Percentiles rank a stretch among this genome's conserved stretches.
phyloP scores from a whole-genome alignment of 2,329 filamentous ascomycete species.

The Trichoderma aggressivum region DNA sequence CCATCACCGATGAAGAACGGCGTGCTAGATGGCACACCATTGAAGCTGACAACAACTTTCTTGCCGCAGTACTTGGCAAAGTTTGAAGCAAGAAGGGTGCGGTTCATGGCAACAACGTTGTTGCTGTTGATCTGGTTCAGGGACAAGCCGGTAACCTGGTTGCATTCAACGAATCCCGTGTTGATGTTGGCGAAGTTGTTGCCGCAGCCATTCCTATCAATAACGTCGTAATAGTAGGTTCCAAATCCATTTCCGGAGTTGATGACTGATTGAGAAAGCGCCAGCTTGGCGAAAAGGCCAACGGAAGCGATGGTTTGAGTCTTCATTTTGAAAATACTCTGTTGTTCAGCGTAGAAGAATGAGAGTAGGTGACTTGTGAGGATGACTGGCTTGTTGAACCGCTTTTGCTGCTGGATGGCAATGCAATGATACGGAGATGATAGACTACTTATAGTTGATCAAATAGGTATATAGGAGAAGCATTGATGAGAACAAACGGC shows the following conservation, averaged over 20 bases:
- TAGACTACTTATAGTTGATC: background rate
- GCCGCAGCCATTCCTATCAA: background rate
- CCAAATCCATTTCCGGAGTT: slow-evolving; percentile 15
- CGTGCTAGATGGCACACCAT: slow-evolving; percentile 13
- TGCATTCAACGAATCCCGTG: slow-evolving; percentile 16
- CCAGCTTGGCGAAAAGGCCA: background rate
- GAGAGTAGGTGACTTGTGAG: background rate
- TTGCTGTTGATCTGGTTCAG: slow-evolving; percentile 20
- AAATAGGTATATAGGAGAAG: background rate
- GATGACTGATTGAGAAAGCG: background rate
- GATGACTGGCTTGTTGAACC: background rate
- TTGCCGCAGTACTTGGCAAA: slow-evolving; percentile 22
- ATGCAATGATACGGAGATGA: background rate
- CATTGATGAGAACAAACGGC: background rate
- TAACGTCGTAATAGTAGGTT: slow-evolving; percentile 18
- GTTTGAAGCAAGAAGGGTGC: slow-evolving; percentile 15
- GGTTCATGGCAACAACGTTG: slow-evolving; percentile 23
- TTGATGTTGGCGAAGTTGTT: slow-evolving; percentile 8
- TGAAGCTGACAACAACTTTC: slow-evolving; percentile 20
- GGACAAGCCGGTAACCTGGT: background rate
- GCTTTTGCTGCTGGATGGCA: background rate
- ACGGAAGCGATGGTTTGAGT: background rate
- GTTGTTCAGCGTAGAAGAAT: background rate
- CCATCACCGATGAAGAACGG: slow-evolving; percentile 22
- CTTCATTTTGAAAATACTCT: slow-evolving; percentile 1